Evolutionary conservation across 176 grass and related monocot genomes (phyloP), one percentile per base, ranked within the genome.

Genomic region (Puya raimondii): DNA sequence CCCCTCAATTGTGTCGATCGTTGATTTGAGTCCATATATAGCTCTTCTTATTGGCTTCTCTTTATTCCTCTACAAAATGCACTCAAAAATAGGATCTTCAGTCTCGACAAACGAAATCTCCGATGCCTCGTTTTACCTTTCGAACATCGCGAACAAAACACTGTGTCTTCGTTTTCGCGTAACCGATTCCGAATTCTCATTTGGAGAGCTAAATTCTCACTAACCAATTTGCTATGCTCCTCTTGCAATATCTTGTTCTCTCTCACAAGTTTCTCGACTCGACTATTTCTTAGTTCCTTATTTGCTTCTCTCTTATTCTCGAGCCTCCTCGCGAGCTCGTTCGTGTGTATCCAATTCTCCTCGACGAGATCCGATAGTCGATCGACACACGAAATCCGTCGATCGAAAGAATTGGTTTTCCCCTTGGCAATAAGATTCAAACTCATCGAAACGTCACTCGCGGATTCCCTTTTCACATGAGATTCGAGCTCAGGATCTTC

Each of bases 401-500:
- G 56, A 61, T 42, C 33, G 33, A 42, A 42, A 42, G 33, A 42
- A 42, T 5, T 42, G 4, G 33, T 42, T 5, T 5, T 7, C 4
- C 33, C 33, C 33, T 42, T 42, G 7, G 33, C 4, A 42, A 42
- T 42, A 42, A 42, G 33, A 42, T 42, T 42, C 33, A 7, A 42
- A 42, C 4, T 42, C 33, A 42, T 42, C 33, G 33, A 42, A 7
- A 42, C 6, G 33, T 1, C 33, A 42, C 4, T 42, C 5, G 33
- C 5, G 5, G 33, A 42, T 42, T 42, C 56, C 1, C n/a, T 61
- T 20, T 61, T 61, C 17, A 20, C n/a, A 21, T 61, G 56, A 61
- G 15, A 61, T 18, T 61, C 56, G 16, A 61, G n/a, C 56, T 61
- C 56, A 61, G 56, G 56, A 61, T 61, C 56, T 61, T 61, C 56